Base-by-base conservation (phyloP, 2,329 filamentous ascomycete species). In the Neoscytalidium dimidiatum region DNA sequence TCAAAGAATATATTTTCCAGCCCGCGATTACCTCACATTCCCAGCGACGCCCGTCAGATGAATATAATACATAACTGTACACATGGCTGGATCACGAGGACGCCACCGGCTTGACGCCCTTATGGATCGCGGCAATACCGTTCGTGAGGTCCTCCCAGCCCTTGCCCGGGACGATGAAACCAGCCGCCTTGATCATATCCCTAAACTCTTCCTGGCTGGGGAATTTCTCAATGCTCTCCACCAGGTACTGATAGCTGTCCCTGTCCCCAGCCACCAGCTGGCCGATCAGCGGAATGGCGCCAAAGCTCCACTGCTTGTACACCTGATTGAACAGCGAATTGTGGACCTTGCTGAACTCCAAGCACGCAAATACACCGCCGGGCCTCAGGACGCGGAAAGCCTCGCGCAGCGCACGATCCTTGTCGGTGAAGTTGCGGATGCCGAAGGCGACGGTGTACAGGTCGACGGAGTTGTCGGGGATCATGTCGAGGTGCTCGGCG, bases 401-500 rank as follows among this genome's bases (percentile, higher is more conserved):
- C 76, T 98, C 94, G 38, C 84, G 81, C 65, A 99, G 81, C 0
- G 94, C 96, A 0, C 86, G 86, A 53, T 91, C 89, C 75, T 97
- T 96, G 80, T 97, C 89, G 64, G 92, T 95, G 80, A 99, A 99
- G 80, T 99, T 99, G 60, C 95, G 87, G 75, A 99, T 98, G 33
- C 95, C 95, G 74, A 99, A 99, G 0, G 94, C 93, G 3, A 99
- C 95, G 0, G 95, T 99, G 82, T 99, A 99, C 4, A 99, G 84
- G 77, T 99, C 95, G 64, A 98, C 84, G n/a, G 86, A 90, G 73
- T 85, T 84, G 71, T 87, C 83, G 2, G 89, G 84, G 64, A 97
- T 86, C 72, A 69, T 85, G 61, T 77, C 80, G 31, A 98, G 85
- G 57, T 87, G 81, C 74, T 97, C 92, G 8, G 95, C 95, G 75